A percentile compares a stretch with the other conserved stretches of the same genome.
These are phyloP conservation scores for Cylindrodendrum hubeiense DNA, from an alignment of 2,329 filamentous ascomycete genomes.

Conservation along the genomic window DNA sequence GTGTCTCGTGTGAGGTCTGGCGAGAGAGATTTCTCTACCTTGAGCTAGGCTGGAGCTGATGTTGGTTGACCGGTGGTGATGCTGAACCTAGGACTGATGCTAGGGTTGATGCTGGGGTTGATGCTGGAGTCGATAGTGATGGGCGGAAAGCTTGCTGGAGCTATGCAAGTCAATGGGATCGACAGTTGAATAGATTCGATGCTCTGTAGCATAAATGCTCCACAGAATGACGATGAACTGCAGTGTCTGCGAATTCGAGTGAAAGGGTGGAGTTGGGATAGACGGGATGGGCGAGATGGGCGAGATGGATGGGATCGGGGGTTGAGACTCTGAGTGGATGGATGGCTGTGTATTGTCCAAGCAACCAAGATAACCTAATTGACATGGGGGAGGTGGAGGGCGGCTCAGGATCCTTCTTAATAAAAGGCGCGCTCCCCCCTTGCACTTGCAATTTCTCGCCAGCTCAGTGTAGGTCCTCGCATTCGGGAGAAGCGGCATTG, in stretches of 20 bases:
- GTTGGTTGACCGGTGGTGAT: constrained; percentile 3
- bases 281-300: constrained; percentile 26
- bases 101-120: background rate
- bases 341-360: constrained; percentile 41
- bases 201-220: constrained; percentile 18
- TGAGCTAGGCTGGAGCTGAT: background rate
- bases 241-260: constrained; percentile 29
- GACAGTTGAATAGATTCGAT: constrained; percentile 27
- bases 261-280: constrained; percentile 26
- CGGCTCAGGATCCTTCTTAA: constrained; percentile 19
- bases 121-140: background rate
- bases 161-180: constrained; percentile 9
- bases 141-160: background rate
- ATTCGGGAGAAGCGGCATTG: background rate
- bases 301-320: constrained; percentile 36
- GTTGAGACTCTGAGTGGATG: constrained; percentile 26
- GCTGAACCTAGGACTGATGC: background rate
- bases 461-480: background rate
- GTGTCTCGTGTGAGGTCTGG: background rate
- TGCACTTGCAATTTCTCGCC: background rate
- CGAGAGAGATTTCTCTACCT: background rate
- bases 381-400: constrained; percentile 31
- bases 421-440: constrained; percentile 5
- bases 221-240: constrained; percentile 32
- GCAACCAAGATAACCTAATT: constrained; percentile 35